Percentiles rank a stretch among this genome's conserved stretches.
These are phyloP conservation scores for Termitomyces sp. DNA, from an alignment of 768 basidiomycete species.

Conservation along the genomic window DNA sequence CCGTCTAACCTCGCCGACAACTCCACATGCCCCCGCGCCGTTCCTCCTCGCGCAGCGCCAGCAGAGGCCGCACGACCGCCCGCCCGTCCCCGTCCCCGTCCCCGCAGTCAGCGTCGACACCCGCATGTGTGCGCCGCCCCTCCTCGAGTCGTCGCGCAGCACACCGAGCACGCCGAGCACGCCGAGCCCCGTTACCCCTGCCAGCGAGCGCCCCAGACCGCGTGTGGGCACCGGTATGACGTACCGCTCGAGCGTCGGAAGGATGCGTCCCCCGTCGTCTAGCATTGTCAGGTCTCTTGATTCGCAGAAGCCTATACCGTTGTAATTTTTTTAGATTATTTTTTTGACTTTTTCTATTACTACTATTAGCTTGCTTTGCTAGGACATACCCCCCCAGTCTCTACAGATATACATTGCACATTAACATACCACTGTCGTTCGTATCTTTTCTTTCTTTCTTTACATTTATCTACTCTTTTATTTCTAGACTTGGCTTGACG, in stretches of 20 bases:
- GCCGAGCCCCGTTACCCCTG: not conserved
- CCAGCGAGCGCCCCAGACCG: slow-evolving; percentile 37
- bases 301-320: not conserved
- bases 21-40: not conserved
- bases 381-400: not conserved
- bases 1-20: not conserved
- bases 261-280: not conserved
- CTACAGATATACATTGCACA: too few relatives aligned
- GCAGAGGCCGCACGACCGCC: not conserved
- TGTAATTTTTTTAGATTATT: not conserved
- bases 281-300: not conserved
- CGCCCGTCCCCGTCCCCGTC: not conserved
- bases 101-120: not conserved
- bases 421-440: too few relatives aligned
- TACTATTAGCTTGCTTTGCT: not conserved
- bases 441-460: too few relatives aligned
- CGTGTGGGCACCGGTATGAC: slow-evolving; percentile 68
- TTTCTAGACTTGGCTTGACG: too few relatives aligned
- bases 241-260: slow-evolving; percentile 32
- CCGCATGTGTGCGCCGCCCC: slow-evolving; percentile 27
- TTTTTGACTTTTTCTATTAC: not conserved
- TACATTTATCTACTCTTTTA: too few relatives aligned
- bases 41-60: slow-evolving; percentile 20
- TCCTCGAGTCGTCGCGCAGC: slow-evolving; percentile 17
- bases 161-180: slow-evolving; percentile 9